A percentile compares a stretch with the other conserved stretches of the same genome.
Evolutionary conservation across 768 basidiomycete species (phyloP).

Genomic region (Lentinula detonsa): DNA sequence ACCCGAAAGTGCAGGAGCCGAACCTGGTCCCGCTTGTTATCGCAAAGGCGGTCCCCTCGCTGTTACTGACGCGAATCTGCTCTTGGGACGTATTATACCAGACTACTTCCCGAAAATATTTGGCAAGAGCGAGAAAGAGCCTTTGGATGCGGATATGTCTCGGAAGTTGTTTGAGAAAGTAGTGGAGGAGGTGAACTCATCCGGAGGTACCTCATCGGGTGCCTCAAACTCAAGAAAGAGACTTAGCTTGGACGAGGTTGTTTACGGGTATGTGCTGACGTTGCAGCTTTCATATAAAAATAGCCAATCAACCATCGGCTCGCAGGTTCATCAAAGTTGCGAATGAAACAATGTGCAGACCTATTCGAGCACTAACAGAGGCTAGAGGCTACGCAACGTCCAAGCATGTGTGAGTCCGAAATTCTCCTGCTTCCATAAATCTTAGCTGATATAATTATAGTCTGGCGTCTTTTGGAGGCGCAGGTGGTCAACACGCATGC

Average conservation of each 20-base stretch:
- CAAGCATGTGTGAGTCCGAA: constrained; percentile 51
- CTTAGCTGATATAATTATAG: constrained; percentile 26
- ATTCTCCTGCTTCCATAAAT: not conserved
- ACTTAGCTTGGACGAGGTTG: constrained; percentile 74
- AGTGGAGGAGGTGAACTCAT: constrained; percentile 58
- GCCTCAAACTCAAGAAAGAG: constrained; percentile 23
- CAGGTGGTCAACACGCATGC: constrained; percentile 90
- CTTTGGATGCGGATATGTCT: constrained; percentile 73
- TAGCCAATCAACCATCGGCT: not conserved
- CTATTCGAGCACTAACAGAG: constrained; percentile 88
- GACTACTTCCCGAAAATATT: constrained; percentile 96
- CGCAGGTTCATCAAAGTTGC: constrained; percentile 91
- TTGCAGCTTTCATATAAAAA: not conserved
- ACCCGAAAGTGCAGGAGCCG: constrained; percentile 88
- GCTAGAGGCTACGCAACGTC: constrained; percentile 80
- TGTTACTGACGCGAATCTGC: constrained; percentile 88
- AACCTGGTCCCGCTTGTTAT: constrained; percentile 84
- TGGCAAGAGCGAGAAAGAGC: constrained; percentile 81
- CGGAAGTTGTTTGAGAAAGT: constrained; percentile 60
- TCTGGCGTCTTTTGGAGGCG: constrained; percentile 83
- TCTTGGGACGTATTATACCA: constrained; percentile 83
- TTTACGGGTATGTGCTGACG: constrained; percentile 64
- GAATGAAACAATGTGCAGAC: constrained; percentile 94
- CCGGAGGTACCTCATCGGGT: not conserved
- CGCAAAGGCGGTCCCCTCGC: constrained; percentile 91